Evolutionary conservation across 164 flowering plant genomes (phyloP), one percentile per base, ranked within the genome.

Genomic region (Chimonanthus salicifolius): DNA sequence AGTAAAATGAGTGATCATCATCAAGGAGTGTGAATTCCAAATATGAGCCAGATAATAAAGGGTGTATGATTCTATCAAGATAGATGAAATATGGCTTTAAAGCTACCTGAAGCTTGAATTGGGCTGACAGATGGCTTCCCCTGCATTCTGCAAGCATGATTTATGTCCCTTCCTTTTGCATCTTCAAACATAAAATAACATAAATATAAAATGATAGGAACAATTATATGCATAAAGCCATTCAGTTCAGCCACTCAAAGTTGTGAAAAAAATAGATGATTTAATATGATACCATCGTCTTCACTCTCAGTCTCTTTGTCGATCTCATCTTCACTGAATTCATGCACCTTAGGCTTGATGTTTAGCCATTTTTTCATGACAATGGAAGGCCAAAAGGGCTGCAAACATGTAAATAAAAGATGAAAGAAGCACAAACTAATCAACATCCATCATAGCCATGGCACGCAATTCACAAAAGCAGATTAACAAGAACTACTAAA

Each of bases 351-450:
- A 1, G 99, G 99, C 89, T 87, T 83, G 70, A 95, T 88, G 75
- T 93, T 93, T 11, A 95, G 79, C 99, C 99, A 95, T 85, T 95
- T 95, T 80, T 95, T 95, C 98, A 95, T 90, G 74, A 95, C 89
- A 80, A 92, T 71, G 33, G 97, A 88, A 63, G 98, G 99, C 98
- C 96, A 91, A 75, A 92, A 94, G 33, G 89, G 73, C 95, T 90
- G 88, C 81, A 82, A 4, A 64, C 3, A 70, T 33, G 33, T 33
- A 74, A 63, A 18, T 15, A 58, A 43, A 60, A 62, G 21, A 18
- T 9, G 65, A 62, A 21, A 71, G 54, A 21, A 64, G 43, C 68
- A 3, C 47, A 70, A 58, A 8, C 46, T 67, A 60, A 49, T 58
- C 8, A 69, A 20, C 18, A 21, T 45, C 21, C 21, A 64, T 21